Evolutionary conservation across 768 basidiomycete species (phyloP), one percentile per base, ranked within the genome.

Genomic region (Leucocoprinus birnbaumii): DNA sequence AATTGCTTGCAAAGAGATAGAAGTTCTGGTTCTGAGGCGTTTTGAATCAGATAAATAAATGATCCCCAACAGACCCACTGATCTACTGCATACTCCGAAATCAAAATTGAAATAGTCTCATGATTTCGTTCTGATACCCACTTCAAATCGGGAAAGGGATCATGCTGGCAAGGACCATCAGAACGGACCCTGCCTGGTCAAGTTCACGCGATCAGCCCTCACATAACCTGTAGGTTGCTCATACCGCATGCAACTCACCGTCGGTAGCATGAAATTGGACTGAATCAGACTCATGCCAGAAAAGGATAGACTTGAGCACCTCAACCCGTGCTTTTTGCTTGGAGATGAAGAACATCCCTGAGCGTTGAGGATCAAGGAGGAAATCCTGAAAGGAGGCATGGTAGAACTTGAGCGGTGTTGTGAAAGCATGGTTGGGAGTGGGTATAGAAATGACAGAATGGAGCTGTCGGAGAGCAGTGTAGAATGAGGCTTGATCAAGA

Each of bases 371-470:
- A 31, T 37, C 44, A 14, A 24, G 40, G 9, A 53, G 52, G 11
- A 37, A 53, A n/a, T 46, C 52, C 19, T 46, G 11, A 19, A 53
- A 53, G 10, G 52, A 53, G 2, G 43, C 19, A 35, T 53, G 52
- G 38, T 53, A 27, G 21, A 53, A 35, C 3, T 14, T 10, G 13
- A 46, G 16, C 18, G 2, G 16, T 18, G 9, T 22, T 38, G 16
- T 22, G 24, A 6, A 13, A n/a, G 37, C 49, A 3, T 24, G 22
- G 14, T 41, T 38, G 5, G 49, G 49, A 16, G 18, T 16, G 3
- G 49, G 49, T 2, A 40, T 25, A 14, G 14, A 19, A 22, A 40
- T 40, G 11, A 51, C 37, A 2, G 49, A 51, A 37, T 42, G 38
- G 21, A 51, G 49, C 26, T 22, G 21, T n/a, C 38, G 43, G 9